These are phyloP conservation scores for Gossypium ekmanianum DNA, from an alignment of 345 rosid genomes.

Conservation along the genomic window DNA sequence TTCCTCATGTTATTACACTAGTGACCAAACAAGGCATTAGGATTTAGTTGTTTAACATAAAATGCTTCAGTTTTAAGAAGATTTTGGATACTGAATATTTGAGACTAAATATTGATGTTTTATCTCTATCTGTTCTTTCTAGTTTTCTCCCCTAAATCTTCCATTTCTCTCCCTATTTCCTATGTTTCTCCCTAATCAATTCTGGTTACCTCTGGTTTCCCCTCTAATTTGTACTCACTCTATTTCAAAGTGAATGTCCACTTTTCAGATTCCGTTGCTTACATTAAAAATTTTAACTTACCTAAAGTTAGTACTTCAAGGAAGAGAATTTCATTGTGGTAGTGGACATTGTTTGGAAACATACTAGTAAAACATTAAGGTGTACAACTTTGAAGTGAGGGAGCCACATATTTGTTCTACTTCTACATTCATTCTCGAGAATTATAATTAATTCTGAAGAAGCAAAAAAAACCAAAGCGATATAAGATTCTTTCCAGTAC, in stretches of 20 bases:
- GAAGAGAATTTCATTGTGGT: neutral
- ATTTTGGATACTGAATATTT: neutral
- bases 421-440: neutral
- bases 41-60: neutral
- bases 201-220: neutral
- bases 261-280: neutral
- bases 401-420: neutral
- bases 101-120: neutral
- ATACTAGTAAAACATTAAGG: neutral
- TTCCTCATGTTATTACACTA: too few relatives aligned
- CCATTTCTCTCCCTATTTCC: neutral
- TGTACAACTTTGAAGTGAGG: neutral
- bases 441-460: neutral
- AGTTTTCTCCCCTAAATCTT: neutral
- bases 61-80: neutral
- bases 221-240: neutral
- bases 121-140: neutral
- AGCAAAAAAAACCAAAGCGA: neutral
- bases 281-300: neutral
- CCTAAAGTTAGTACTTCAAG: neutral
- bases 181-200: neutral
- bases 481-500: neutral
- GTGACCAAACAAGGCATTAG: neutral
- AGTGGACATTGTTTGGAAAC: slow-evolving; percentile 1
- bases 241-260: neutral